phyloP scores from a whole-genome alignment of 2,329 filamentous ascomycete genomes.

The Coccinonectria pachysandricola region DNA sequence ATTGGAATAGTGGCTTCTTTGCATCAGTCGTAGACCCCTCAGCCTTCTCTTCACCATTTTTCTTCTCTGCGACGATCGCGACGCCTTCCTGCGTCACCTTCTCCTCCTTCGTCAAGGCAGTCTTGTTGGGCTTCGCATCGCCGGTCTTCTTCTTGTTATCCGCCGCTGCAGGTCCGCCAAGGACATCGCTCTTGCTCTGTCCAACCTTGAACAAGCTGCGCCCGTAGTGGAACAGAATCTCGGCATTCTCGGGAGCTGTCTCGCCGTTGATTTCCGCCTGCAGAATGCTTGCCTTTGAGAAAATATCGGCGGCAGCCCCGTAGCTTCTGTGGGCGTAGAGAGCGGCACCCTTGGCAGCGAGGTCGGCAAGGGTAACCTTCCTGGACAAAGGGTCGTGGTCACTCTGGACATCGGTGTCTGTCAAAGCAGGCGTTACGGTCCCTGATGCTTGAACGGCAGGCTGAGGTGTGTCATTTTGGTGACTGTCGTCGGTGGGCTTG shows the following conservation, averaged over 20 bases:
- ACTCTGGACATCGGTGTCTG: constrained; percentile 17
- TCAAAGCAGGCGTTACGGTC: constrained; percentile 9
- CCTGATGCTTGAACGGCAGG: no score
- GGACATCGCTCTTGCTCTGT: constrained; percentile 85
- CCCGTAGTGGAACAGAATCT: constrained; percentile 89
- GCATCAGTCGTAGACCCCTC: constrained; percentile 23
- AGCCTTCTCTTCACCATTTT: constrained; percentile 30
- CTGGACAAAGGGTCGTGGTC: constrained; percentile 38
- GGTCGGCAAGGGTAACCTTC: constrained; percentile 61
- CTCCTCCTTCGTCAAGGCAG: constrained; percentile 28
- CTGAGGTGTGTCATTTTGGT: no score
- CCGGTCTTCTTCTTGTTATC: constrained; percentile 35
- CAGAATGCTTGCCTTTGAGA: constrained; percentile 78
- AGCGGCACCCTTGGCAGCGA: constrained; percentile 70
- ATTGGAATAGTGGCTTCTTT: constrained; percentile 79
- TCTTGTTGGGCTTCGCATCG: constrained; percentile 27
- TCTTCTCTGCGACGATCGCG: constrained; percentile 32
- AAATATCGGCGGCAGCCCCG: constrained; percentile 74
- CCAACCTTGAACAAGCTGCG: constrained; percentile 90
- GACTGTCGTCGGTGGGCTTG: constrained; percentile 6
- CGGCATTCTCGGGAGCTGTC: constrained; percentile 80
- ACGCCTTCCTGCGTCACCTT: constrained; percentile 37
- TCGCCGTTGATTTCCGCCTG: constrained; percentile 90
- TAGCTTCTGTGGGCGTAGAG: constrained; percentile 88
- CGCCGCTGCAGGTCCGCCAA: constrained; percentile 67